Percentiles rank a stretch among this genome's conserved stretches.
phyloP scores from a whole-genome alignment of 192 early-diverging fungal genomes.

The Martensiomyces pterosporus region DNA sequence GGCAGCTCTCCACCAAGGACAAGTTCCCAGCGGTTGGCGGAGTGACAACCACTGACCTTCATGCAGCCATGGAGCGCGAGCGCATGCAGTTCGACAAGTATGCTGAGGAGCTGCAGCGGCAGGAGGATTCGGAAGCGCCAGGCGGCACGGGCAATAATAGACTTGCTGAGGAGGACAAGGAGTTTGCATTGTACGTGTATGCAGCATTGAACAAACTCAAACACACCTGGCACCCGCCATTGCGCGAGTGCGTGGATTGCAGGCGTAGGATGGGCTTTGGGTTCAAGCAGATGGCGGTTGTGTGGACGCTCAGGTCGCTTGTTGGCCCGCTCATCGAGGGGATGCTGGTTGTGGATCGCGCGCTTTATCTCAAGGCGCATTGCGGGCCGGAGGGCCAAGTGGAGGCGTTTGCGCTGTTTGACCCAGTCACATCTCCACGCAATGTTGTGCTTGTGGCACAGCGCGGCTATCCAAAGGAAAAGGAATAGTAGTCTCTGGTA shows the following conservation, averaged over 20 bases:
- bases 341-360: slow-evolving; percentile 75
- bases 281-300: slow-evolving; percentile 62
- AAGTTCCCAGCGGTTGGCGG: slow-evolving; percentile 57
- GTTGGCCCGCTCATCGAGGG: slow-evolving; percentile 71
- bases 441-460: slow-evolving; percentile 37
- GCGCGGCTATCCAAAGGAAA: no score
- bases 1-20: slow-evolving; percentile 37
- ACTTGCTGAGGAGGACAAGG: slow-evolving; percentile 11
- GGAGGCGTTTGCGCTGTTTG: slow-evolving; percentile 39
- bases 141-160: no score
- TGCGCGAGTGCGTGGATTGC: slow-evolving; percentile 29
- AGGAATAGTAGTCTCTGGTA: no score
- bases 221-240: slow-evolving; percentile 35
- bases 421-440: slow-evolving; percentile 39
- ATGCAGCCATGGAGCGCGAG: slow-evolving; percentile 15
- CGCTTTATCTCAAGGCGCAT: slow-evolving; percentile 57
- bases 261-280: slow-evolving; percentile 29
- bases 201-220: slow-evolving; percentile 60
- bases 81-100: neutral
- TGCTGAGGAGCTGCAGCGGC: neutral
- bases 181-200: slow-evolving; percentile 52
- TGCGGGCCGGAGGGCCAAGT: slow-evolving; percentile 21
- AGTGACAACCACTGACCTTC: slow-evolving; percentile 53
- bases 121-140: no score
- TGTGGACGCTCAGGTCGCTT: slow-evolving; percentile 79